phyloP scores from a whole-genome alignment of 2,329 filamentous ascomycete species.

The Claviceps pusilla region DNA sequence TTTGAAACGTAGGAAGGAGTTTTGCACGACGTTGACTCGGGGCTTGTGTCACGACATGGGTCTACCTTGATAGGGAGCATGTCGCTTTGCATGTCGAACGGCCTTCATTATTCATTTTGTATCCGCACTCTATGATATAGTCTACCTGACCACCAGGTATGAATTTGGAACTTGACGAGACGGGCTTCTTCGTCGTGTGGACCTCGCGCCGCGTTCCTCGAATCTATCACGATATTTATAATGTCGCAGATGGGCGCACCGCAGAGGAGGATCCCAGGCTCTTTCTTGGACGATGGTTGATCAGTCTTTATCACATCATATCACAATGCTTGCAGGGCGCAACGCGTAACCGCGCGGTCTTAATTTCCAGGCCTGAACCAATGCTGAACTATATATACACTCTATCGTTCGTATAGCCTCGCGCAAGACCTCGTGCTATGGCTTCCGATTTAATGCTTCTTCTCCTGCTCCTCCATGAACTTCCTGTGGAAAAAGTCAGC shows the following conservation, averaged over 20 bases:
- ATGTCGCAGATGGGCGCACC: background rate
- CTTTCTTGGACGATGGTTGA: background rate
- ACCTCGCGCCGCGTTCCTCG: too few species aligned
- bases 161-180: background rate
- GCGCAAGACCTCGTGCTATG: constrained; percentile 4
- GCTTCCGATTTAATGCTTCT: constrained; percentile 22
- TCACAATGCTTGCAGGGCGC: background rate
- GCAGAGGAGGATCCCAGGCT: background rate
- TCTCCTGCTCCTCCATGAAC: constrained; percentile 26
- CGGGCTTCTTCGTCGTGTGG: background rate
- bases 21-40: background rate
- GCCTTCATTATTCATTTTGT: background rate
- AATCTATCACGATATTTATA: background rate
- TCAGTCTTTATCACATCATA: background rate
- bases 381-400: constrained; percentile 18
- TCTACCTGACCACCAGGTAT: background rate
- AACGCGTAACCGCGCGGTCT: background rate
- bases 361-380: background rate
- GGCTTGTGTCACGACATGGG: background rate
- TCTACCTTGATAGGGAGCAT: background rate
- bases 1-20: background rate
- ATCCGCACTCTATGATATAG: background rate
- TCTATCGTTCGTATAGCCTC: constrained; percentile 15
- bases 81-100: too few species aligned
- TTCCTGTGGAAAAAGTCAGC: constrained; percentile 15